phyloP scores from a whole-genome alignment of 164 flowering plant genomes.

The Nymphaea colorata region DNA sequence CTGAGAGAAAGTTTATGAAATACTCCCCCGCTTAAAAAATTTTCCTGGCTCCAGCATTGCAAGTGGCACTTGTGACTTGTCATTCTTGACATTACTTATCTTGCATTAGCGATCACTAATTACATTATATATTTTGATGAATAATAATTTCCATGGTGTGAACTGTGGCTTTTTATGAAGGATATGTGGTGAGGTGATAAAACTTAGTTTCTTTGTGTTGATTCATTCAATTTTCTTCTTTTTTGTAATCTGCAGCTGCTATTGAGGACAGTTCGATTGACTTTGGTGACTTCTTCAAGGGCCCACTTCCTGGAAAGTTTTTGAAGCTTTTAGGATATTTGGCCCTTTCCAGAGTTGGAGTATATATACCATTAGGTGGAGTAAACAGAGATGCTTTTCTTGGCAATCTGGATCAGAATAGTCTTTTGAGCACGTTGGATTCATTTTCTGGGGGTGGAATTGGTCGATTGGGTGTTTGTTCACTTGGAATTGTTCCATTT shows the following conservation, averaged over 20 bases:
- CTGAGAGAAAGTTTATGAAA: too few species aligned
- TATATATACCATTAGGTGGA: slow-evolving; percentile 94
- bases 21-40: too few species aligned
- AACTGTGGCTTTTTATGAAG: background rate
- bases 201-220: background rate
- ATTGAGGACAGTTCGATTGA: slow-evolving; percentile 98
- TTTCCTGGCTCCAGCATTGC: too few species aligned
- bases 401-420: slow-evolving; percentile 92
- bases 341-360: slow-evolving; percentile 85
- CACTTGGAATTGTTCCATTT: slow-evolving; percentile 98
- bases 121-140: background rate
- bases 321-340: slow-evolving; percentile 78
- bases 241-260: slow-evolving; percentile 61
- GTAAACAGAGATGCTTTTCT: slow-evolving; percentile 89
- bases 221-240: background rate
- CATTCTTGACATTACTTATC: too few species aligned
- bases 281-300: slow-evolving; percentile 97
- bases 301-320: slow-evolving; percentile 95
- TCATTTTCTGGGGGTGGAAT: slow-evolving; percentile 99
- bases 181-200: background rate
- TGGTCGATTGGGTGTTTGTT: slow-evolving; percentile 94
- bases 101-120: too few species aligned
- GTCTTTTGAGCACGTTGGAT: slow-evolving; percentile 85
- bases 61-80: too few species aligned
- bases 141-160: background rate